Evolutionary conservation across 345 rosid species (phyloP), one percentile per base, ranked within the genome.

Genomic region (Lepidium africanum): DNA sequence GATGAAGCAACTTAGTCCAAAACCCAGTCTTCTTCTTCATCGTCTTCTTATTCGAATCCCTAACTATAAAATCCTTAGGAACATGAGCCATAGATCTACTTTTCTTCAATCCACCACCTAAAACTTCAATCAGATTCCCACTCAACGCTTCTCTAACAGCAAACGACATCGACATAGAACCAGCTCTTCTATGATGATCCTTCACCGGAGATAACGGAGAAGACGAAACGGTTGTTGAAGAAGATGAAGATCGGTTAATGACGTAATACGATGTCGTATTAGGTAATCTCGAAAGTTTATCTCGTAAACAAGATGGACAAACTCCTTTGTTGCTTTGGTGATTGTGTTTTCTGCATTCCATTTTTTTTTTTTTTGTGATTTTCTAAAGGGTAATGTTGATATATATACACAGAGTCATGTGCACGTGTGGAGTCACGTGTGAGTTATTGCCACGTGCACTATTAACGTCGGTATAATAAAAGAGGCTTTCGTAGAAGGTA

Each of bases 61-160:
- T 68, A 35, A 16, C 65, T 37, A 72, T 76, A 19, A 66, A 73
- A 38, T 45, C 77, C 46, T 77, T 81, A 0, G 87, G 71, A 60
- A 55, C 81, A 32, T 74, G 72, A 67, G 87, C 88, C 69, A 85
- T 53, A 49, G 98, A 92, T 76, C 88, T 81, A 56, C 98, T 89
- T 81, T 92, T 92, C 87, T 76, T 89, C 73, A 92, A 63, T 15
- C 84, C 86, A 2, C 70, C 69, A 55, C 76, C 55, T 11, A 63
- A 45, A 32, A 37, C 59, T 40, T 75, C 78, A 5, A 53, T 68
- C 51, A 67, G 3, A 47, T 47, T 38, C 36, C 75, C 75, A 50
- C 51, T 63, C 39, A 68, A 43, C 3, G 69, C 77, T 33, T 73
- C 72, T 4, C 80, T 78, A 7, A 80, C 72, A 64, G 50, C 71